Evolutionary conservation across 2,329 filamentous ascomycete species (phyloP), one percentile per base, ranked within the genome.

Genomic region (Xylariaceae sp.): DNA sequence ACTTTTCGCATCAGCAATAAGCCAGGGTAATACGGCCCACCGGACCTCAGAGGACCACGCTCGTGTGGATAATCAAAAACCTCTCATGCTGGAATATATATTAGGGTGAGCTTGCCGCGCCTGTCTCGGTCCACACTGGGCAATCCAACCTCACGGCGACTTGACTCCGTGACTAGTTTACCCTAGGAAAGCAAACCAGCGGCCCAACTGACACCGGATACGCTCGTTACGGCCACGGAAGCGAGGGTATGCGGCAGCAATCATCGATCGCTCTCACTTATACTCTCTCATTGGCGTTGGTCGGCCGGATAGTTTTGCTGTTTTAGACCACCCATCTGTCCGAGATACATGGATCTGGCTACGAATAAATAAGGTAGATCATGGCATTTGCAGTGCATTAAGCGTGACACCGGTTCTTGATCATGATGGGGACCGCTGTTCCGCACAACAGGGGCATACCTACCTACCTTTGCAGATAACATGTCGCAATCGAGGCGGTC

Each of bases 401-500:
- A 18, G 19, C 39, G 41, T 26, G 42, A 26, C 16, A 18, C 13
- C 15, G 15, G 9, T 16, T 30, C 42, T n/a, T 15, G 12, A 44
- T 44, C 21, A 32, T 13, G 10, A 22, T 5, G 39, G 18, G 37
- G 10, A 16, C 26, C 26, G 8, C 26, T n/a, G n/a, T n/a, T n/a
- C n/a, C 26, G 8, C 26, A 26, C 5, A 26, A 8, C 26, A 8
- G 26, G 5, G 26, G 26, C 26, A 4, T 4, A 8, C 26, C 26
- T 8, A 26, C 5, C 5, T 8, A 26, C 8, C 4, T 26, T 5
- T 26, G 26, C 4, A 26, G 9, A 26, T 26, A 34, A 43, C 42
- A 55, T 61, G 52, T 53, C 49, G 56, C 54, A 32, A 59, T 59
- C 46, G 44, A 13, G 3, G 21, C 22, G 30, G 19, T 47, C 19